phyloP scores from a whole-genome alignment of 805 yeast genomes.

The Metschnikowia anglica region DNA sequence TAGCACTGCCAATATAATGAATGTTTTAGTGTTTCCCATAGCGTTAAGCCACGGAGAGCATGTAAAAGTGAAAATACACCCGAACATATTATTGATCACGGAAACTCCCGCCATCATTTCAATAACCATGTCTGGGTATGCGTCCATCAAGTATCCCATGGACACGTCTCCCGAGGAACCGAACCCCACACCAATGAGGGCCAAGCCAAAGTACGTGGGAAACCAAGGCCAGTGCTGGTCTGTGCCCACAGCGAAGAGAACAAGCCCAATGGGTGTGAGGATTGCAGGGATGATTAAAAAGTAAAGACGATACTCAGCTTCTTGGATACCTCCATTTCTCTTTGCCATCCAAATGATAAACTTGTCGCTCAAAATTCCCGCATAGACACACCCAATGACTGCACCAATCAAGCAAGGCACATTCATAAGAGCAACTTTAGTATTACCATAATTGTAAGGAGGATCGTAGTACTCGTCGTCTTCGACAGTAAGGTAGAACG shows the following conservation, averaged over 20 bases:
- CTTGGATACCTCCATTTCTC: conserved; percentile 58
- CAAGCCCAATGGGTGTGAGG: conserved; percentile 59
- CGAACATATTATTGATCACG: conserved; percentile 61
- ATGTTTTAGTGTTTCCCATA: conserved; percentile 57
- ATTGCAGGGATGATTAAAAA: conserved; percentile 55
- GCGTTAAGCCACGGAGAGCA: conserved; percentile 61
- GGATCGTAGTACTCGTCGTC: conserved; percentile 63
- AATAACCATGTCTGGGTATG: conserved; percentile 66
- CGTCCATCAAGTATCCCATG: conserved; percentile 64
- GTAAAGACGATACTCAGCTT: conserved; percentile 65
- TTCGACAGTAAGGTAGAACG: conserved; percentile 73
- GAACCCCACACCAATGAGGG: conserved; percentile 65
- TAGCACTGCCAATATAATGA: conserved; percentile 58
- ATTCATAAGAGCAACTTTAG: conserved; percentile 74
- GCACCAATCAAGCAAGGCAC: conserved; percentile 70
- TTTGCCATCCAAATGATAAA: conserved; percentile 62
- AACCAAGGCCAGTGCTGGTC: conserved; percentile 54
- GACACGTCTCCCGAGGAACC: conserved; percentile 73
- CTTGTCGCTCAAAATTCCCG: conserved; percentile 59
- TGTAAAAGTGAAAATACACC: conserved; percentile 64
- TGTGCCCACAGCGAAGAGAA: conserved; percentile 67
- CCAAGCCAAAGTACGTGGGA: conserved; percentile 58
- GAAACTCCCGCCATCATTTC: conserved; percentile 73
- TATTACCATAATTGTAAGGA: conserved; percentile 65
- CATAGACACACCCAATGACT: conserved; percentile 61